Conservation (phyloP, 208 protist species). For the Porcisia deanei region DNA sequence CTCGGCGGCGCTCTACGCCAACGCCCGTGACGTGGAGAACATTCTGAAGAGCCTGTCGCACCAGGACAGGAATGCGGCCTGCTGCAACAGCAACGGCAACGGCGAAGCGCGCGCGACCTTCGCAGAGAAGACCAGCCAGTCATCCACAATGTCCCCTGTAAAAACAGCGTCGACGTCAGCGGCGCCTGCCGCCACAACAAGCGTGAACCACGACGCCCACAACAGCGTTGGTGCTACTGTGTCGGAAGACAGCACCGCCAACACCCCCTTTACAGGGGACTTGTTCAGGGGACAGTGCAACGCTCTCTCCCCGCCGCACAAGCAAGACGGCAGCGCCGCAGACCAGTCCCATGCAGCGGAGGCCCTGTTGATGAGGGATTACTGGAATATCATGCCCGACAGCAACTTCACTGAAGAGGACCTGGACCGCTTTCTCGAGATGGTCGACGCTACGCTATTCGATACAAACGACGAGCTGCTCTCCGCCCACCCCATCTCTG, state of each 20-base stretch:
- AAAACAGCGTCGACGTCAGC: not conserved
- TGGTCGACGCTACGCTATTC: conserved; percentile 63
- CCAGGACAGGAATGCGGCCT: not conserved
- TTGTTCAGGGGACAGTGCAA: not conserved
- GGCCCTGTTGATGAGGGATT: conserved; percentile 23
- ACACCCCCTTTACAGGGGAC: not conserved
- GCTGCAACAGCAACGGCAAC: not conserved
- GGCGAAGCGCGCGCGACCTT: not conserved
- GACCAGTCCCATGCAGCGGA: not conserved
- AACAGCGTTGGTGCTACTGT: not conserved
- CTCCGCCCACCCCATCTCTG: conserved; percentile 29
- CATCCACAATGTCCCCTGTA: not conserved
- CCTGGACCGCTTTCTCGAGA: conserved; percentile 68
- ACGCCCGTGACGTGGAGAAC: conserved; percentile 42
- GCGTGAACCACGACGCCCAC: not conserved
- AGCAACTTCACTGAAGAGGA: conserved; percentile 70
- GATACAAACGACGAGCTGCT: conserved; percentile 64
- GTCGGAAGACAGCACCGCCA: not conserved
- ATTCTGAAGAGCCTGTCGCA: conserved; percentile 30
- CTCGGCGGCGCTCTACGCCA: conserved; percentile 69
- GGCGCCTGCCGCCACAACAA: not conserved
- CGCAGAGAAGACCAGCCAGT: not conserved
- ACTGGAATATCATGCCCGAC: conserved; percentile 64
- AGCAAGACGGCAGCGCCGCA: conserved; percentile 6
- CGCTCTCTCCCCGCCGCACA: not conserved